A percentile compares a stretch with the other conserved stretches of the same genome.
Evolutionary conservation across 441 rosid genomes (phyloP).

Genomic region (Hura crepitans): DNA sequence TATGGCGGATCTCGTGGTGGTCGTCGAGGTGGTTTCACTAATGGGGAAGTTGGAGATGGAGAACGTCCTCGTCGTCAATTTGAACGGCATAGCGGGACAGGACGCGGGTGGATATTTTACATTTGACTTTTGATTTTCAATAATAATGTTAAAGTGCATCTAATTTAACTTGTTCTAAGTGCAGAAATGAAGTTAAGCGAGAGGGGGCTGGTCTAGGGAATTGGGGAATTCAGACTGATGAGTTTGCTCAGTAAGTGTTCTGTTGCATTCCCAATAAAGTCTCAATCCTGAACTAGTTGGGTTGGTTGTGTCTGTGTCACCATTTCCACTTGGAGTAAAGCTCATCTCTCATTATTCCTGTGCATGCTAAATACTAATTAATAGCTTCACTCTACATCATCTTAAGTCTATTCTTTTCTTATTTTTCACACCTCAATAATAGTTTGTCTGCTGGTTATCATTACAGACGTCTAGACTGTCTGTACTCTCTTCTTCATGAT

Average conservation of each 20-base stretch:
- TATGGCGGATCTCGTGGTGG: slow-evolving; percentile 61
- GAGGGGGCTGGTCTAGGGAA: slow-evolving; percentile 82
- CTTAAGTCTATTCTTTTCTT: neutral
- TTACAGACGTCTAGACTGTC: neutral
- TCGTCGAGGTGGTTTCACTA: slow-evolving; percentile 50
- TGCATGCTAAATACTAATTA: neutral
- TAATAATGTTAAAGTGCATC: neutral
- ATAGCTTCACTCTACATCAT: neutral
- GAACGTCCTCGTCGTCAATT: slow-evolving; percentile 53
- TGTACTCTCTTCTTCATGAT: neutral
- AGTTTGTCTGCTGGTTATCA: neutral
- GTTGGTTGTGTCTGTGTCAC: neutral
- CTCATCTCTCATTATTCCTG: neutral
- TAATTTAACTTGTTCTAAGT: neutral
- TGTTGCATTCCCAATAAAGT: neutral
- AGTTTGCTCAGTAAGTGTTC: slow-evolving; percentile 56
- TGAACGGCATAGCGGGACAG: slow-evolving; percentile 81
- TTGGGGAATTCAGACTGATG: slow-evolving; percentile 74
- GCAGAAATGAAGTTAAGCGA: slow-evolving; percentile 66
- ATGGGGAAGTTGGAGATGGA: slow-evolving; percentile 53
- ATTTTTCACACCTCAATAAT: neutral
- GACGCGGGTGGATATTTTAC: slow-evolving; percentile 52
- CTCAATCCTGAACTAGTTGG: neutral
- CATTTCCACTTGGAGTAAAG: neutral
- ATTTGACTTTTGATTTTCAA: neutral